Evolutionary conservation across 78 protist genomes (phyloP).

Genomic region (Tieghemostelium lacteum): DNA sequence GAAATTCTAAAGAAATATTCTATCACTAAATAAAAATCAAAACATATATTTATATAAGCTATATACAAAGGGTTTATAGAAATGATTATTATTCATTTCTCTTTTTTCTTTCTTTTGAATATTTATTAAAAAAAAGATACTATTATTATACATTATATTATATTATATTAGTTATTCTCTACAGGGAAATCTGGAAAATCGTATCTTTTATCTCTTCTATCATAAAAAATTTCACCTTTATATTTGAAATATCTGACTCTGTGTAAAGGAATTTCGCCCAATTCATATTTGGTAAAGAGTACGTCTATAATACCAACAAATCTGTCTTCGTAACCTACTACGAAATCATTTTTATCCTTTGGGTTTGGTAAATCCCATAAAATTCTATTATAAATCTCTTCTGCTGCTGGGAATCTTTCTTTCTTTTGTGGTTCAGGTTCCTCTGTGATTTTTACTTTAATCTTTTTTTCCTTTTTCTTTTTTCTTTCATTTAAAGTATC

Average conservation of each 20-base stretch:
- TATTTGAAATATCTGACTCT: slow-evolving; percentile 15
- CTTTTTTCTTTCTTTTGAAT: too few species aligned
- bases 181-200: slow-evolving; percentile 15
- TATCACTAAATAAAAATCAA: too few species aligned
- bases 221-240: slow-evolving; percentile 2
- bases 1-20: background rate
- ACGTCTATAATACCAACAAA: slow-evolving; percentile 5
- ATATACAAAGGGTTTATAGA: too few species aligned
- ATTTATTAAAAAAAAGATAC: too few species aligned
- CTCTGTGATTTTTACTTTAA: background rate
- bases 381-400: slow-evolving; percentile 37
- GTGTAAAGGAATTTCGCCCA: slow-evolving; percentile 27
- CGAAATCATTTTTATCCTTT: background rate
- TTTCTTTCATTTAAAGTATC: background rate
- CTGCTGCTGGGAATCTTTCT: slow-evolving; percentile 15
- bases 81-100: too few species aligned
- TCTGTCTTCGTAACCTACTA: slow-evolving; percentile 24
- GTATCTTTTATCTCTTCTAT: background rate
- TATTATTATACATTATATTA: too few species aligned
- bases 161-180: too few species aligned
- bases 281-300: background rate
- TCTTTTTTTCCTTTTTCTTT: background rate
- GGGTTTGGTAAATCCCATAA: background rate
- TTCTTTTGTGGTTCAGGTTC: background rate
- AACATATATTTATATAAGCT: background rate